Percentiles rank a stretch among this genome's conserved stretches.
Evolutionary conservation across 306 rosid species (phyloP).

Genomic region (Dryas alaskensis): DNA sequence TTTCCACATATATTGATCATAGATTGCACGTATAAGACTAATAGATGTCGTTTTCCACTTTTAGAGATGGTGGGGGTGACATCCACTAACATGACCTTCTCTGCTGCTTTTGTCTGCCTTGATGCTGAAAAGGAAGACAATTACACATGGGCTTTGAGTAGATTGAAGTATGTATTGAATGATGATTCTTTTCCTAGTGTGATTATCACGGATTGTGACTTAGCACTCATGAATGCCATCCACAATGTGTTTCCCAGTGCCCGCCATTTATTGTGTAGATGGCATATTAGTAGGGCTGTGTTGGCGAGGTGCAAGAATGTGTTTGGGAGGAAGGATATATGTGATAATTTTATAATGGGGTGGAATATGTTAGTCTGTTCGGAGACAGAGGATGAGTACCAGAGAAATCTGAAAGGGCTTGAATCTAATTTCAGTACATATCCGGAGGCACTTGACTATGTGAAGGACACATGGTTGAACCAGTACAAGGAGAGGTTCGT

Average conservation of each 20-base stretch:
- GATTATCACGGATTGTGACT: not conserved
- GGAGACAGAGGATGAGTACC: not conserved
- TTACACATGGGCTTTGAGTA: not conserved
- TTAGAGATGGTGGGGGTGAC: slow-evolving; percentile 6
- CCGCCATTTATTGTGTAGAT: slow-evolving; percentile 1
- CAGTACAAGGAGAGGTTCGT: too few species aligned
- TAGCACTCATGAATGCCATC: not conserved
- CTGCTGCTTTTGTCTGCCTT: slow-evolving; percentile 8
- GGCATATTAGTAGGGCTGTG: not conserved
- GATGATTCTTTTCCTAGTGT: not conserved
- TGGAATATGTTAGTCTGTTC: slow-evolving; percentile 3
- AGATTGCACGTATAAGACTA: slow-evolving; percentile 4
- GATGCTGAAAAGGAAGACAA: not conserved
- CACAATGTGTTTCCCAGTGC: not conserved
- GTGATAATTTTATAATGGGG: slow-evolving; percentile 1
- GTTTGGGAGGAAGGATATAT: not conserved
- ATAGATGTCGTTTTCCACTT: not conserved
- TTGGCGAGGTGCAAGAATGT: not conserved
- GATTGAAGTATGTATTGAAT: slow-evolving; percentile 2
- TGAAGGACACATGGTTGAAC: not conserved
- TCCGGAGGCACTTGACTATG: slow-evolving; percentile 7
- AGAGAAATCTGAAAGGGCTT: not conserved
- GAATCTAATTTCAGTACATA: not conserved
- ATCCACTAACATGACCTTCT: not conserved
- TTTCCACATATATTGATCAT: not conserved